Base-by-base conservation (phyloP, 805 yeast genomes). In the Naumovozyma dairenensis region DNA sequence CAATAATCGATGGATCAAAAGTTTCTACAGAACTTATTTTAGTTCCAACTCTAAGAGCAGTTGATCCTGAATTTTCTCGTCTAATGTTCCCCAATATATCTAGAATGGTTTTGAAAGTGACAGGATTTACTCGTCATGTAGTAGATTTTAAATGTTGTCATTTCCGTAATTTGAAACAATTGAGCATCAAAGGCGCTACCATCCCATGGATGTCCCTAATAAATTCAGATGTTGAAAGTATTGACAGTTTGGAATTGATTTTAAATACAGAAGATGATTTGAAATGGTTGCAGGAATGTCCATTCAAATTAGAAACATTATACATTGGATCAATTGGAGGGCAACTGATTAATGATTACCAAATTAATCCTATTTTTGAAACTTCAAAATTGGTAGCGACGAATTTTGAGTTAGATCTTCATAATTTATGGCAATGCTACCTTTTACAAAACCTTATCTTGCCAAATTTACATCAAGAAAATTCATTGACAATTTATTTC, bases 191-290 rank as follows among this genome's bases (percentile, higher is more conserved):
- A 15, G 32, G 42, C 6, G 33, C 41, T 16, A 37, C 39, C 16
- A 38, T 44, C 5, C 48, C 53, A 4, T 53, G 57, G 57, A 25
- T 28, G 5, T 44, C 43, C 29, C 26, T 51, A 3, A 14, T 16
- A 9, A 24, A 32, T 1, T 29, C 43, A 1, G 36, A 36, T 15
- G 30, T 33, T 4, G 25, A 21, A 4, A 16, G 4, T 13, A 14
- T 45, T 3, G 30, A 35, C 14, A 26, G 29, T 12, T 14, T 51
- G 6, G 31, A 20, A 5, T 25, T 49, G 6, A 42, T 38, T 15
- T 22, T 53, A 31, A 31, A 31, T 12, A 33, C 37, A 13, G 25
- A 24, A 16, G 40, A 44, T 18, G 55, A 51, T 28, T 25, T 46
- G 5, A 14, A 31, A 19, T 48, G 54, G 54, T 31, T 51, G n/a